Evolutionary conservation across 1,284 basidiomycete genomes (phyloP), one percentile per base, ranked within the genome.

Genomic region (Inonotus obliquus): DNA sequence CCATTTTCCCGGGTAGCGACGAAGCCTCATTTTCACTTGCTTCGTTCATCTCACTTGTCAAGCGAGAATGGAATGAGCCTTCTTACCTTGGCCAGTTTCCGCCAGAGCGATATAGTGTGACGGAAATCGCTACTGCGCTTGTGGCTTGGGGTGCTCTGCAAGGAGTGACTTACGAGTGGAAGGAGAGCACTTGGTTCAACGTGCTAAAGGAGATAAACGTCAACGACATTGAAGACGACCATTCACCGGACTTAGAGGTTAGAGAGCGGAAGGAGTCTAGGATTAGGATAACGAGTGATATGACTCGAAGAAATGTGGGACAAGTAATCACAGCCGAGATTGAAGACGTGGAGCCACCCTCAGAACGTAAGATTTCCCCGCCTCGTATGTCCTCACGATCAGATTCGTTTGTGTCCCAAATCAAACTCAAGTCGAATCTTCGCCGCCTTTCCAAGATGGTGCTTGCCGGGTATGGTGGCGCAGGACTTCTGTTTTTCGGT

Each of bases 101-200:
- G 1, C 77, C 78, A 65, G 82, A 80, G 63, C 78, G 80, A 52
- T 88, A 83, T 66, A 81, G 84, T 4, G 75, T 90, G 21, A 81
- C 80, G 0, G 82, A 89, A 59, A 78, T 89, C 9, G 82, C 82
- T 27, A 78, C 82, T 63, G 90, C 87, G 0, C 78, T 91, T 17
- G 80, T 89, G 2, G 87, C 85, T 1, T 92, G 89, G 87, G 85
- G 85, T 2, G 83, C 87, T 0, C 74, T 92, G 45, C 89, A 92
- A 68, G 85, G 86, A 41, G 85, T 89, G 44, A 92, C 90, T 1
- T 83, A 86, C 67, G 84, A 89, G 67, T 89, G 86, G 80, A 87
- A 89, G 64, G 89, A 91, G 70, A 77, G 79, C 66, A 75, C 73
- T 48, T 90, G 87, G 87, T 81, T 87, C 60, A 77, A 77, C 66